These are phyloP conservation scores for Solanum medicagineum DNA, from an alignment of 257 asterid species.

Conservation along the genomic window DNA sequence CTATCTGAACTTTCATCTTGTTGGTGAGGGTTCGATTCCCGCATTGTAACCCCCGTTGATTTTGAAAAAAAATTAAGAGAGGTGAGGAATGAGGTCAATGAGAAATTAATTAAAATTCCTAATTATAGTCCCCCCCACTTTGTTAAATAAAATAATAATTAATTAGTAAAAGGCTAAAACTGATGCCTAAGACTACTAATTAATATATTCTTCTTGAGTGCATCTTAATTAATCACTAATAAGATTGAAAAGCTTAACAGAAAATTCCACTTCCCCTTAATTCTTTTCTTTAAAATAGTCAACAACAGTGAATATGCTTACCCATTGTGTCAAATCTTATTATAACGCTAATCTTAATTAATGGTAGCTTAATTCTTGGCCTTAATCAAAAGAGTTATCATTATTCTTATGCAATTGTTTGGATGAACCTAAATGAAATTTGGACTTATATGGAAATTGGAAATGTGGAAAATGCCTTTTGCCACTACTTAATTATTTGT, in stretches of 20 bases:
- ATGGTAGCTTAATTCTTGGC: background rate
- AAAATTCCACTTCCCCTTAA: constrained; percentile 4
- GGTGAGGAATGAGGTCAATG: constrained; percentile 5
- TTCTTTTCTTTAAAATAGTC: background rate
- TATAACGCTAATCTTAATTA: background rate
- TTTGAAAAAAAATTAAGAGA: too few relatives aligned
- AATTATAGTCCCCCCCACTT: background rate
- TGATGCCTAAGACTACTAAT: background rate
- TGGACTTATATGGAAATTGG: background rate
- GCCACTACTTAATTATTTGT: background rate
- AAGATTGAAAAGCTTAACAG: background rate
- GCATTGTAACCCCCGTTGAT: too few relatives aligned
- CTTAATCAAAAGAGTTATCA: background rate
- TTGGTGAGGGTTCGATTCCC: too few relatives aligned
- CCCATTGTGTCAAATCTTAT: background rate
- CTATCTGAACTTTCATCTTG: too few relatives aligned
- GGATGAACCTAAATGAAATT: background rate
- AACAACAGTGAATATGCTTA: constrained; percentile 11
- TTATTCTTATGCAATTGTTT: background rate
- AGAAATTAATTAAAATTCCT: background rate
- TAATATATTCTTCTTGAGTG: background rate
- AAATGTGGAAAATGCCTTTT: background rate
- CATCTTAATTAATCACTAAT: constrained; percentile 12
- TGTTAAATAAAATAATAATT: background rate
- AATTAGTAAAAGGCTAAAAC: background rate